These are phyloP conservation scores for Aspergillus phoenicis DNA, from an alignment of 2,329 filamentous ascomycete species.

Conservation along the genomic window DNA sequence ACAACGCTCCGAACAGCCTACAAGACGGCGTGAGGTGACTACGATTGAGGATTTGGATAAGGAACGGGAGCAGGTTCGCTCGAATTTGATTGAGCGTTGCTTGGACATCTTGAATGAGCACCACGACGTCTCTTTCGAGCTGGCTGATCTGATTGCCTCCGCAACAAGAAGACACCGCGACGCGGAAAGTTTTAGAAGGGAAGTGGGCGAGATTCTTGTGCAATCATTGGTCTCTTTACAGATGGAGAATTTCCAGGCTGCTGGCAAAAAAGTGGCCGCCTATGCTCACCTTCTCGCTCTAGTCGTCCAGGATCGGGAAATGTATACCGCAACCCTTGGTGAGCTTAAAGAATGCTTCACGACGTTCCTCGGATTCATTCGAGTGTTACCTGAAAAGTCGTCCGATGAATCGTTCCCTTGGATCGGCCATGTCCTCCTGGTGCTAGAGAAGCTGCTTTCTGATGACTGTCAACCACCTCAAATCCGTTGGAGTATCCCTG, in stretches of 20 bases:
- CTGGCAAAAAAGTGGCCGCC: constrained; percentile 75
- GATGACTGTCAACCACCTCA: constrained; percentile 81
- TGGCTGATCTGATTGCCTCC: constrained; percentile 81
- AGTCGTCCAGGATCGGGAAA: constrained; percentile 77
- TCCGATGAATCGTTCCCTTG: constrained; percentile 83
- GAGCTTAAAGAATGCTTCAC: constrained; percentile 76
- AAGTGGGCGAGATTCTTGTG: constrained; percentile 80
- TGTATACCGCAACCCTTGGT: constrained; percentile 75
- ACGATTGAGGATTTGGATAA: constrained; percentile 80
- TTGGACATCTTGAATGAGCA: constrained; percentile 88
- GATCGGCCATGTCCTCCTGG: constrained; percentile 86
- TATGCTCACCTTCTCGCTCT: constrained; percentile 91
- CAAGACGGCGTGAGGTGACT: constrained; percentile 36
- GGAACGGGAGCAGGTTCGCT: constrained; percentile 70
- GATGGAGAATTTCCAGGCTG: constrained; percentile 57
- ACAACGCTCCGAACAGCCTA: constrained; percentile 27
- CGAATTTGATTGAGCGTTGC: constrained; percentile 82
- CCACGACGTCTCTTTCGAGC: constrained; percentile 83
- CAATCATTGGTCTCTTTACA: constrained; percentile 75
- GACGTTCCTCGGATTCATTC: constrained; percentile 77
- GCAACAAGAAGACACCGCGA: constrained; percentile 66
- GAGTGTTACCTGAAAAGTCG: constrained; percentile 64
- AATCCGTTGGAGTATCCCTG: constrained; percentile 68
- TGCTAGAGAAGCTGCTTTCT: constrained; percentile 86
- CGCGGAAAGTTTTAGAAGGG: constrained; percentile 62